These are phyloP conservation scores for Paraglomus occultum DNA, from an alignment of 192 early-diverging fungal genomes.

Conservation along the genomic window DNA sequence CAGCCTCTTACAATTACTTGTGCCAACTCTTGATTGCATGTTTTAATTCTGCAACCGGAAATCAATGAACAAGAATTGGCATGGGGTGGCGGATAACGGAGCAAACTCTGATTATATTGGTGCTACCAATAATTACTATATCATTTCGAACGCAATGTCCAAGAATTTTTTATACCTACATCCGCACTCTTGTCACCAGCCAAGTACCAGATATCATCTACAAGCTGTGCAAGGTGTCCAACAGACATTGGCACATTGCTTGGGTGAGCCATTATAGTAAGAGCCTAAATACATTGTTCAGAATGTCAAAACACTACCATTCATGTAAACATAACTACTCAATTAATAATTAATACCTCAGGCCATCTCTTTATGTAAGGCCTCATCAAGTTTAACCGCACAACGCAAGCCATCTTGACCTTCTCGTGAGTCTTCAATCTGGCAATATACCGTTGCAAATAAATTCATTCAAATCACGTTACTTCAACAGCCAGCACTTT, in stretches of 20 bases:
- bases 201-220: slow-evolving; percentile 85
- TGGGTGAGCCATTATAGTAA: slow-evolving; percentile 75
- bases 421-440: slow-evolving; percentile 29
- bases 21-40: too few species aligned
- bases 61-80: too few species aligned
- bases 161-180: slow-evolving; percentile 42
- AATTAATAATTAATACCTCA: slow-evolving; percentile 45
- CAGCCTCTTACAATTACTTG: too few species aligned
- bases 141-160: background rate
- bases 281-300: slow-evolving; percentile 74
- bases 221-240: slow-evolving; percentile 63
- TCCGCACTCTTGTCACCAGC: slow-evolving; percentile 82
- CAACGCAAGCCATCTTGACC: slow-evolving; percentile 36
- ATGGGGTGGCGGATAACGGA: too few species aligned
- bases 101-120: background rate
- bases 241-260: slow-evolving; percentile 69
- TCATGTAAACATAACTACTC: slow-evolving; percentile 64
- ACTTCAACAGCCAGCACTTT: background rate
- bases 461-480: too few species aligned
- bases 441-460: background rate
- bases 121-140: background rate
- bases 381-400: slow-evolving; percentile 66
- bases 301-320: slow-evolving; percentile 51
- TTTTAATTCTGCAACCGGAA: too few species aligned
- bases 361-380: slow-evolving; percentile 78